Base-by-base conservation (phyloP, 768 basidiomycete species). In the Naganishia antarctica region DNA sequence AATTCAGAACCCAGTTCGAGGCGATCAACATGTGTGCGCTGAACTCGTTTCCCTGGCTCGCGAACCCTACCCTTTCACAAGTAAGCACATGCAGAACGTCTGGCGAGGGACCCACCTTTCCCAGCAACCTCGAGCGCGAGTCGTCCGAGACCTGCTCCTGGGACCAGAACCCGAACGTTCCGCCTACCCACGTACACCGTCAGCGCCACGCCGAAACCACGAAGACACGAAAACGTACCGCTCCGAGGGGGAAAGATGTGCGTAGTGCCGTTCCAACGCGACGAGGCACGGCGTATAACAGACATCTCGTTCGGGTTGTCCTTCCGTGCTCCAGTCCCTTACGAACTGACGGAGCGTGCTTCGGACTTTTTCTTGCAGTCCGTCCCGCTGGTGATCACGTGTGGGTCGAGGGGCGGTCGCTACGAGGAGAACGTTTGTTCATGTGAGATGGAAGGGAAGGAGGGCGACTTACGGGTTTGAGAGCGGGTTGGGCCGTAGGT, bases 241-340 rank as follows among this genome's bases (percentile, higher is more conserved):
- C 67, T 87, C 82, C 57, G 83, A 79, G 4, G 66, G 45, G 0
- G 85, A 81, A 15, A 85, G 78, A 64, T 85, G 77, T 4, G 82
- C 78, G 70, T 88, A 92, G 71, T 87, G 81, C 2, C 79, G 71
- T 1, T 88, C 70, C 1, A 98, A 78, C 0, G 88, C 90, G 8
- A 86, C 84, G 67, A 86, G 85, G 76, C 94, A 87, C 0, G 93
- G 93, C 44, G 80, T 80, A 74, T 96, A 98, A 70, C 87, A 87
- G 1, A 80, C 73, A 51, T 90, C 86, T 9, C 93, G 84, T 74
- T 98, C 93, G 0, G 76, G 74, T 68, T 79, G 81, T 1, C 92
- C 92, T n/a, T n/a, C n/a, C n/a, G n/a, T n/a, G n/a, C n/a, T n/a
- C 92, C 93, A 98, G 73, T 98, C 92, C 13, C 92, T 83, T 11